Percentiles rank a stretch among this genome's conserved stretches.
phyloP scores from a whole-genome alignment of 2,329 filamentous ascomycete species.

The Epichloe sylvatica region DNA sequence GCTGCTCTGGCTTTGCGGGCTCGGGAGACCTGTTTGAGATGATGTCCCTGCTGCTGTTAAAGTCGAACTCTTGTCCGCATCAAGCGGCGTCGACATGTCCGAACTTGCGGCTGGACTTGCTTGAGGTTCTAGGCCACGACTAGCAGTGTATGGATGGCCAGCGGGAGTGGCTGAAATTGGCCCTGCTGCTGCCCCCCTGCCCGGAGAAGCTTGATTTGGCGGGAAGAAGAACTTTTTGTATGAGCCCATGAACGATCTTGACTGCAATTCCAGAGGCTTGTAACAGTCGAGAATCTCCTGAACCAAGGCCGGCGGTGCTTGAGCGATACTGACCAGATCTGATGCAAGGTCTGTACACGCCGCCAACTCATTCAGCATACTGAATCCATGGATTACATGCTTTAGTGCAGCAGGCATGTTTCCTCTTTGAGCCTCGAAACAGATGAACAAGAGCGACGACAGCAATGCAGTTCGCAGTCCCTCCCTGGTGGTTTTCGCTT shows the following conservation, averaged over 20 bases:
- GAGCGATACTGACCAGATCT: conserved; percentile 23
- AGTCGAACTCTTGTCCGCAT: conserved; percentile 9
- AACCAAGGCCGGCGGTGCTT: conserved; percentile 22
- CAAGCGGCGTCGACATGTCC: neutral
- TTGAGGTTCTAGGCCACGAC: neutral
- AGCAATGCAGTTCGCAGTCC: conserved; percentile 25
- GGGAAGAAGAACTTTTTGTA: conserved; percentile 23
- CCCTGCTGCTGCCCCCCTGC: neutral
- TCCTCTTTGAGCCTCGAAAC: conserved; percentile 26
- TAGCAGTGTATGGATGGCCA: neutral
- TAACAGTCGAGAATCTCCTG: conserved; percentile 27
- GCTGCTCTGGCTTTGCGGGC: conserved; percentile 21
- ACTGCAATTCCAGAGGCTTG: conserved; percentile 25
- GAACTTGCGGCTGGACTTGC: neutral
- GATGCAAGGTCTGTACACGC: conserved; percentile 22
- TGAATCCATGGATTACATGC: conserved; percentile 27
- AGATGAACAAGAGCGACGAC: conserved; percentile 27
- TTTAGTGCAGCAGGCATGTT: conserved; percentile 27
- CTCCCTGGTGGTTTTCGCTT: conserved; percentile 22
- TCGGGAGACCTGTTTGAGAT: conserved; percentile 14
- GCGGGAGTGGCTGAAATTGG: neutral
- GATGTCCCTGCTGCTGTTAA: conserved; percentile 5
- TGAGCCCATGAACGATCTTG: conserved; percentile 25
- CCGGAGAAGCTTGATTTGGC: conserved; percentile 3
- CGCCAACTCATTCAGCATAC: conserved; percentile 25